Evolutionary conservation across 2,329 filamentous ascomycete genomes (phyloP).

Genomic region (Tolypocladium tundrense): DNA sequence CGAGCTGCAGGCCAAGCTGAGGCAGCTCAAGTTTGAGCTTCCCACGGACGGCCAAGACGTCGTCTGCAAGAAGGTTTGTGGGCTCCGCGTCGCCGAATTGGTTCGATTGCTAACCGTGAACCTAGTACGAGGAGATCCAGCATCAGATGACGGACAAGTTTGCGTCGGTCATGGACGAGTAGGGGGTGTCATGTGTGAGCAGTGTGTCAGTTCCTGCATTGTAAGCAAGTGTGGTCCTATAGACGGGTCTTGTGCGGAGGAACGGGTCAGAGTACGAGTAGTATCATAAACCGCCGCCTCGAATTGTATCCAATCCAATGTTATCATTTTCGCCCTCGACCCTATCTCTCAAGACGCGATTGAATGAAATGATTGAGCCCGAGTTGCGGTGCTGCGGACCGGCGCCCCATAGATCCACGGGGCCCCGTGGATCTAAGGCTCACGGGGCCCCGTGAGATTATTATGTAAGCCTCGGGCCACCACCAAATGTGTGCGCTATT

Average conservation of each 20-base stretch:
- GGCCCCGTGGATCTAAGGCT: too few species aligned
- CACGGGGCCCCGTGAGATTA: too few species aligned
- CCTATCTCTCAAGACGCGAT: not conserved
- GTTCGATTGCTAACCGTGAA: constrained; percentile 25
- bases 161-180: constrained; percentile 91
- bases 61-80: constrained; percentile 70
- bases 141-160: constrained; percentile 96
- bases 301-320: constrained; percentile 18
- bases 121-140: constrained; percentile 80
- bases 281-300: constrained; percentile 8
- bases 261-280: constrained; percentile 11
- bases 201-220: constrained; percentile 5
- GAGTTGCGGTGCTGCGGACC: too few species aligned
- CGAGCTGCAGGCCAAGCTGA: constrained; percentile 75
- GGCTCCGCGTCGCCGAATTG: not conserved
- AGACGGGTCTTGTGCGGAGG: constrained; percentile 11
- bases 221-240: constrained; percentile 15
- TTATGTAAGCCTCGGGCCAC: too few species aligned
- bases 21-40: constrained; percentile 94
- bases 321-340: not conserved
- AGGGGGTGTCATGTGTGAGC: constrained; percentile 21
- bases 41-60: constrained; percentile 74
- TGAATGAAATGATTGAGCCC: not conserved
- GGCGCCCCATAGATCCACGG: too few species aligned
- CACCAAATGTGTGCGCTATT: too few species aligned